Percentiles rank a stretch among this genome's conserved stretches.
Conservation (phyloP, 2,329 filamentous ascomycete species). For the Aulographum hederae region DNA sequence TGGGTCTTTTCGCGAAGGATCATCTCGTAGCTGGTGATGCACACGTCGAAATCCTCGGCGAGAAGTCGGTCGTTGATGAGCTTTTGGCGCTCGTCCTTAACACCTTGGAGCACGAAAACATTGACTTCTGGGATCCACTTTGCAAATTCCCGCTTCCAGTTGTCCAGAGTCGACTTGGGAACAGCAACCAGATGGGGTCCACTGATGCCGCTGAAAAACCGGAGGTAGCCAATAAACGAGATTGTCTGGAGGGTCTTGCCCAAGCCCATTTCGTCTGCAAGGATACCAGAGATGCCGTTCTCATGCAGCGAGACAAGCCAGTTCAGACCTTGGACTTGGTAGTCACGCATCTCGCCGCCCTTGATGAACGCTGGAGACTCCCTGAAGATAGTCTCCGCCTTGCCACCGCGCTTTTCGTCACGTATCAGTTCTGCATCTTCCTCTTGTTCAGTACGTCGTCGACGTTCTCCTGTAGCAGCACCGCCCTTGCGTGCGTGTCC, state of each 20-base stretch:
- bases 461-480: slow-evolving; percentile 58
- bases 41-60: slow-evolving; percentile 92
- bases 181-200: slow-evolving; percentile 85
- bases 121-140: slow-evolving; percentile 94
- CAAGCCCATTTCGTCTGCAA: slow-evolving; percentile 96
- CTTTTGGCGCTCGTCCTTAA: slow-evolving; percentile 77
- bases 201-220: slow-evolving; percentile 74
- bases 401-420: slow-evolving; percentile 76
- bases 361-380: slow-evolving; percentile 85
- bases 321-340: slow-evolving; percentile 87
- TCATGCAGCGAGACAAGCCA: slow-evolving; percentile 97
- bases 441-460: slow-evolving; percentile 85
- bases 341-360: slow-evolving; percentile 78
- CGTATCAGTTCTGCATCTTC: slow-evolving; percentile 79
- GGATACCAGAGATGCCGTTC: slow-evolving; percentile 94
- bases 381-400: slow-evolving; percentile 77
- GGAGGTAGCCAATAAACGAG: slow-evolving; percentile 83
- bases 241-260: slow-evolving; percentile 98
- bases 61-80: slow-evolving; percentile 85
- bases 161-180: slow-evolving; percentile 93
- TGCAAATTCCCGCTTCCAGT: slow-evolving; percentile 90
- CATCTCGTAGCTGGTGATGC: slow-evolving; percentile 98
- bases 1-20: slow-evolving; percentile 87
- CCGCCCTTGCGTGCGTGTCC: slow-evolving; percentile 66
- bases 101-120: slow-evolving; percentile 81